Evolutionary conservation across 2,329 filamentous ascomycete genomes (phyloP), one percentile per base, ranked within the genome.

Genomic region (Lasiodiplodia hormozganensis): DNA sequence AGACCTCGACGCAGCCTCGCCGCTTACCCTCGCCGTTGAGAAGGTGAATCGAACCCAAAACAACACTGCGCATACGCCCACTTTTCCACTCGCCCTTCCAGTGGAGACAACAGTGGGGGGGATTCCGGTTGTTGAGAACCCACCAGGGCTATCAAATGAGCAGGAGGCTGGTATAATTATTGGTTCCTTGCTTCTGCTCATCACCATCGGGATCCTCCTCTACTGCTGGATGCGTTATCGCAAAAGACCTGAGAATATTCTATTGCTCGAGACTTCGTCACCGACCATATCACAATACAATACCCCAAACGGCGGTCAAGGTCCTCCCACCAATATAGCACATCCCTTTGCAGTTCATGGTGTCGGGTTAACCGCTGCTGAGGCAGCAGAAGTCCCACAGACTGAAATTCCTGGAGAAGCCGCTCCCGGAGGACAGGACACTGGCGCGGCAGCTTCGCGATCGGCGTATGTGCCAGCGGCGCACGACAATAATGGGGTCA

Each of bases 131-230:
- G 54, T 36, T 36, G 54, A 57, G 10, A 10, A n/a, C 5, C 14
- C 8, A 1, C 54, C 54, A 0, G 31, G 34, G 1, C 16, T 57
- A 8, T 23, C 34, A 38, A 57, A 4, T n/a, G 18, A 40, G 5
- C 54, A 57, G 7, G 54, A 57, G n/a, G 54, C 54, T 38, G 54
- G 54, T 7, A 14, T 57, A 3, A 40, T 57, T 16, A 57, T 57
- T n/a, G 54, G 54, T 18, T 57, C 8, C 18, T 23, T 57, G 54
- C 28, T 57, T 10, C 54, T 57, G 3, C 54, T 40, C 0, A 16
- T 57, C 10, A 36, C 21, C 18, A n/a, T 57, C 8, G 54, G 54
- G 1, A 7, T 57, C n/a, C 14, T 57, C 31, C 21, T 36, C 21
- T 57, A 21, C n/a, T 57, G 31, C 31, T 23, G 8, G 2, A 57